Base-by-base conservation (phyloP, 352 stramenopile species). In the Phytopythium ostracodes region DNA sequence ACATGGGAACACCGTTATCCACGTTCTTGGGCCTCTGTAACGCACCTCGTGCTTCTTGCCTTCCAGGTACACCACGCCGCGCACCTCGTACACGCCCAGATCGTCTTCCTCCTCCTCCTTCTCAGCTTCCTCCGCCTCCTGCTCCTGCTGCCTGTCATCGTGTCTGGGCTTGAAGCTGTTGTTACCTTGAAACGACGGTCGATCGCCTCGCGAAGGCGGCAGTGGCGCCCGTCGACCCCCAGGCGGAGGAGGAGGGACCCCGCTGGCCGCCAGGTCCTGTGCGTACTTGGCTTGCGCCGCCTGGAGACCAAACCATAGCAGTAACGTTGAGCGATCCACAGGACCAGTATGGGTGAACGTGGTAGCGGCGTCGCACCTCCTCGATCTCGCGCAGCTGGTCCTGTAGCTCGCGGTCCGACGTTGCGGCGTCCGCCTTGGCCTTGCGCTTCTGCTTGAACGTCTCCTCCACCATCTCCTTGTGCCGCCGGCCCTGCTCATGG, bases 301-400 rank as follows among this genome's bases (percentile, higher is more conserved):
- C 66, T 79, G 50, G n/a, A 24, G 4, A 56, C 24, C 20, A 10
- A 49, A 11, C 8, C 4, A 22, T 10, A 49, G 20, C 14, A 14
- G 42, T 14, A 10, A 10, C 5, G 40, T 22, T 18, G 40, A n/a
- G n/a, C n/a, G n/a, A n/a, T n/a, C n/a, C n/a, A n/a, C n/a, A 4
- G 17, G 38, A 43, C 7, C 8, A 49, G 42, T 49, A 18, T n/a
- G 12, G 15, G 20, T 14, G 2, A 33, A 49, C 7, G 7, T 14
- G 42, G 5, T 25, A 11, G 7, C 20, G 42, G 4, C 20, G 1
- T 36, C 54, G 35, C 47, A 84, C 75, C 62, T 79, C 65, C 59
- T 96, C 87, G 35, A 96, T 91, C 53, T 90, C 68, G 31, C 75
- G 64, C 49, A 96, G 60, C 63, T 96, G 83, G 55, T 87, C 64